These are phyloP conservation scores for Arthroderma sp. DNA, from an alignment of 2,329 filamentous ascomycete species.

Conservation along the genomic window DNA sequence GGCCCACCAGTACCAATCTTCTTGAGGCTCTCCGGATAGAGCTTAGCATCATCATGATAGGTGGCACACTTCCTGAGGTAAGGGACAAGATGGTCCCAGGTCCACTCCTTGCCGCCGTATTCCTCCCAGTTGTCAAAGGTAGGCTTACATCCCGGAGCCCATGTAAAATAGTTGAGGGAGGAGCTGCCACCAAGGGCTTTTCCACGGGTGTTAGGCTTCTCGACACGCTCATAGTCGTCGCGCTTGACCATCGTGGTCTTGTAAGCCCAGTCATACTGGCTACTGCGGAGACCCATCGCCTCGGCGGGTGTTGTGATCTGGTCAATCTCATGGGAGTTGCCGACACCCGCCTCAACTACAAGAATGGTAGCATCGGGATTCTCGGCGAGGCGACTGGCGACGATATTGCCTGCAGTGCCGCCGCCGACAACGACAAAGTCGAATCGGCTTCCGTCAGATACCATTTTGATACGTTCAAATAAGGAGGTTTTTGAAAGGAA, in stretches of 20 bases:
- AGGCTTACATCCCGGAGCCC: conserved; percentile 44
- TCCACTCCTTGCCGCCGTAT: conserved; percentile 40
- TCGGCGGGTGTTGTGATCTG: conserved; percentile 42
- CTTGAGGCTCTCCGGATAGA: conserved; percentile 34
- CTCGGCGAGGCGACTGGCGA: conserved; percentile 41
- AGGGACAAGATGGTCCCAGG: conserved; percentile 37
- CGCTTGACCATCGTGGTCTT: conserved; percentile 47
- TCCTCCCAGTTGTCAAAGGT: conserved; percentile 43
- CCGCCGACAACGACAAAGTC: conserved; percentile 25
- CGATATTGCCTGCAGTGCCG: conserved; percentile 27
- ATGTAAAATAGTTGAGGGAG: conserved; percentile 51
- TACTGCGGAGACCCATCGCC: conserved; percentile 42
- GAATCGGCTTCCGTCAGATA: conserved; percentile 5
- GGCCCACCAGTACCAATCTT: conserved; percentile 42
- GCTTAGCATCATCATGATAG: conserved; percentile 42
- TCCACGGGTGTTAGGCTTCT: conserved; percentile 51
- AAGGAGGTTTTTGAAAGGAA: no score
- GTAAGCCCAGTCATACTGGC: conserved; percentile 47
- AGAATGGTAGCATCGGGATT: conserved; percentile 34
- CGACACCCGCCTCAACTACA: conserved; percentile 25
- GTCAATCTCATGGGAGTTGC: conserved; percentile 37
- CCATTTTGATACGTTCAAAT: background rate
- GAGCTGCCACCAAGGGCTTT: conserved; percentile 47
- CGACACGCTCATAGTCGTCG: conserved; percentile 43
- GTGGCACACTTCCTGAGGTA: conserved; percentile 46